Percentiles rank a stretch among this genome's conserved stretches.
phyloP scores from a whole-genome alignment of 1,284 basidiomycete species.

The Heterobasidion parviporum region DNA sequence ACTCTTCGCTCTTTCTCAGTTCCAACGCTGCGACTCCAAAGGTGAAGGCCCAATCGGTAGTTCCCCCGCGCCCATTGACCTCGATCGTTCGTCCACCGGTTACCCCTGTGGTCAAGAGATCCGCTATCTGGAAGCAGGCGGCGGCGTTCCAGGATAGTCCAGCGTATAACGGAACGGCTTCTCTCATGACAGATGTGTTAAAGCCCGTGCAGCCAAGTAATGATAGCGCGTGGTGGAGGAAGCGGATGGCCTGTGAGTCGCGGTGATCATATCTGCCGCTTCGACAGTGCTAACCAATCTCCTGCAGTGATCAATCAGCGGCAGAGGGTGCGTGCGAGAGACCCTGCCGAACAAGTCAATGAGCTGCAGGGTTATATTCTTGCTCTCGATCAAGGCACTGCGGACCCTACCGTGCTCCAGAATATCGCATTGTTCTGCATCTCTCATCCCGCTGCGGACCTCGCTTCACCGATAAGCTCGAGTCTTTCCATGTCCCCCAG shows the following conservation, averaged over 20 bases:
- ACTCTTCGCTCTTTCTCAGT: slow-evolving; percentile 45
- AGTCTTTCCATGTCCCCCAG: slow-evolving; percentile 23
- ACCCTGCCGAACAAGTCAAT: slow-evolving; percentile 28
- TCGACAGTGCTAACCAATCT: slow-evolving; percentile 4
- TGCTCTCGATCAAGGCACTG: slow-evolving; percentile 42
- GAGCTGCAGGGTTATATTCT: slow-evolving; percentile 47
- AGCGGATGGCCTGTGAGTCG: slow-evolving; percentile 54
- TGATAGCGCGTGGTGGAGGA: slow-evolving; percentile 73
- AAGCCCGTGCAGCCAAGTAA: slow-evolving; percentile 37
- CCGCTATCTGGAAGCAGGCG: slow-evolving; percentile 58
- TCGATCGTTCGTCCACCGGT: slow-evolving; percentile 28
- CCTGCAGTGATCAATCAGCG: slow-evolving; percentile 43
- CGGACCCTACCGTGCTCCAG: slow-evolving; percentile 44
- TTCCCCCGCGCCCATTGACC: slow-evolving; percentile 10
- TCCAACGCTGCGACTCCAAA: slow-evolving; percentile 31
- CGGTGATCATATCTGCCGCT: slow-evolving; percentile 2
- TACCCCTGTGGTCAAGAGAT: slow-evolving; percentile 56
- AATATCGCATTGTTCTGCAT: slow-evolving; percentile 54
- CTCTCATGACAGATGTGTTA: slow-evolving; percentile 59
- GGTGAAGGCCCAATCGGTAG: slow-evolving; percentile 24
- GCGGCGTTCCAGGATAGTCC: slow-evolving; percentile 77
- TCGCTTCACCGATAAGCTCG: slow-evolving; percentile 22
- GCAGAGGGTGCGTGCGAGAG: slow-evolving; percentile 29
- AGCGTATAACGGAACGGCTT: slow-evolving; percentile 38
- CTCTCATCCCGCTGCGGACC: slow-evolving; percentile 44